Evolutionary conservation across 2,329 filamentous ascomycete genomes (phyloP), one percentile per base, ranked within the genome.

Genomic region (Coleophoma crateriformis): DNA sequence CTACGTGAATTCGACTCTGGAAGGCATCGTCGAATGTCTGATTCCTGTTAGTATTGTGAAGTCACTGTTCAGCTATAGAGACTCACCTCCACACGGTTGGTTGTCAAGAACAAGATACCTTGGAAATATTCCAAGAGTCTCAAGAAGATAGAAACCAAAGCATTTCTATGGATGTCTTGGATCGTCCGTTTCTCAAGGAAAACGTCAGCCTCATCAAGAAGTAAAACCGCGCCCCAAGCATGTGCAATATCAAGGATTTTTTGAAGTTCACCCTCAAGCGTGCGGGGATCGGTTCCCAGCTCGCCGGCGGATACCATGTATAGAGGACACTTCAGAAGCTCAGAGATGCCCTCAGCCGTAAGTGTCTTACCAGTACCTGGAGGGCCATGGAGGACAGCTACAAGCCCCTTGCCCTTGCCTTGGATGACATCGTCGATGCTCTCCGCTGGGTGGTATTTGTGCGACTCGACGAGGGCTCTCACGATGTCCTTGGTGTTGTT

Each of bases 61-160:
- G 32, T 22, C 4, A 7, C 13, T 27, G 13, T 35, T 15, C 6
- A 22, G 19, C 12, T 17, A 20, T 39, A 4, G 14, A 42, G 10
- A 65, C 67, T 46, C 62, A 76, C 75, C 71, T 87, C 81, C 1
- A 95, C 88, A 1, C 90, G 82, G 64, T 95, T 95, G 2, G 90
- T 95, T 0, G 90, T 96, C 22, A 96, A 69, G 71, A 96, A 95
- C 4, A 95, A 67, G 47, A 95, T 95, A 3, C 90, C 90, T 63
- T 95, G 88, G 70, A 95, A 95, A 66, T 95, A 96, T 67, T 96
- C 91, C 0, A 96, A 75, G 50, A 92, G 76, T 0, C 90, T 83
- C 2, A 96, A 72, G 73, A 96, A 96, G 60, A 95, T 89, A 64
- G 84, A 88, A 47, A 95, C 90, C 1, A 94, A 79, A 0, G 87